These are phyloP conservation scores for Candida ipomoeae DNA, from an alignment of 805 yeast species.

Conservation along the genomic window DNA sequence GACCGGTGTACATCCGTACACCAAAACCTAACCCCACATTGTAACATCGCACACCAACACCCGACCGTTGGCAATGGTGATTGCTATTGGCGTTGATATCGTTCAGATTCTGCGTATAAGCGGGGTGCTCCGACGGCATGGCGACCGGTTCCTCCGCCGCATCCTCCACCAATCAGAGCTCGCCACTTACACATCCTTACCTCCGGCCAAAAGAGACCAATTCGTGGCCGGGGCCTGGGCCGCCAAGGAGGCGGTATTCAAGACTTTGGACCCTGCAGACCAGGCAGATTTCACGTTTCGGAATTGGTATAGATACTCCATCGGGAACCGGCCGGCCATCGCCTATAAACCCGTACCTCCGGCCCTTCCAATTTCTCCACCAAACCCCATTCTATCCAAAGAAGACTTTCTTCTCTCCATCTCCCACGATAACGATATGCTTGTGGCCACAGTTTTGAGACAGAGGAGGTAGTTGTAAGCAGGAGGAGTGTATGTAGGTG, in stretches of 20 bases:
- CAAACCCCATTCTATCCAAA: too few species aligned
- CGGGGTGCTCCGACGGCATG: conserved; percentile 28
- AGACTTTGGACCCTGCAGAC: conserved; percentile 46
- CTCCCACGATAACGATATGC: conserved; percentile 62
- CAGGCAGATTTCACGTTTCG: conserved; percentile 54
- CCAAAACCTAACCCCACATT: too few species aligned
- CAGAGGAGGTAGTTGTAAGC: conserved; percentile 14
- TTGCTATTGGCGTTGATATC: conserved; percentile 59
- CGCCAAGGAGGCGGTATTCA: conserved; percentile 68
- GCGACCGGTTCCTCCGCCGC: conserved; percentile 31
- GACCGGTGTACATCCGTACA: not conserved
- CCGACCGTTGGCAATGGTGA: not conserved
- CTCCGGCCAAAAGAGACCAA: conserved; percentile 18
- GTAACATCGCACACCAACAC: not conserved
- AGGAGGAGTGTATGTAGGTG: too few species aligned
- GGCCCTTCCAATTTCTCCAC: too few species aligned
- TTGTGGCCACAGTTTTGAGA: conserved; percentile 55
- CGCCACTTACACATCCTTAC: conserved; percentile 23
- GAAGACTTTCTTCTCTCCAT: conserved; percentile 53
- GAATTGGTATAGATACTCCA: conserved; percentile 52
- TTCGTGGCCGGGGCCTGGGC: conserved; percentile 64
- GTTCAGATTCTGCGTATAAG: conserved; percentile 45
- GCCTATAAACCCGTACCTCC: not conserved
- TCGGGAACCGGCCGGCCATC: conserved; percentile 44
- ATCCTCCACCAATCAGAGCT: conserved; percentile 51